Percentiles rank a stretch among this genome's conserved stretches.
Conservation (phyloP, 78 protist species). For the Diacronema lutheri region DNA sequence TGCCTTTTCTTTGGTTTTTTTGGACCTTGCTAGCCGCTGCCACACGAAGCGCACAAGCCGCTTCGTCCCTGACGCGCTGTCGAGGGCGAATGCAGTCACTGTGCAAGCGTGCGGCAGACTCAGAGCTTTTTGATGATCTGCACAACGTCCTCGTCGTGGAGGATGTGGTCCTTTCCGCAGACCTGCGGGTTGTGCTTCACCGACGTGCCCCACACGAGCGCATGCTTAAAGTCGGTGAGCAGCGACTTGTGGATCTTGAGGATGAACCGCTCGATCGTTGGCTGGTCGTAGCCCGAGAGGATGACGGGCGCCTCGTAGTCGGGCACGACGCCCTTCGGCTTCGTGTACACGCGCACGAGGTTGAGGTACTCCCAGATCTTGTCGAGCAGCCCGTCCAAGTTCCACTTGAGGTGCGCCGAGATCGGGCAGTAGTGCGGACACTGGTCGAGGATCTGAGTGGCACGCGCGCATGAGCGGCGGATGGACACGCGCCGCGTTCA, state of each 20-base stretch:
- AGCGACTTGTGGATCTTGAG: slow-evolving; percentile 84
- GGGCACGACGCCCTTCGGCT: slow-evolving; percentile 96
- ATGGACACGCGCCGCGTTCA: too few species aligned
- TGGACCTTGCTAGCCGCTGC: too few species aligned
- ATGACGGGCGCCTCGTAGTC: slow-evolving; percentile 97
- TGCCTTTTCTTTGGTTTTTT: too few species aligned
- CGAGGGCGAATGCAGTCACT: background rate
- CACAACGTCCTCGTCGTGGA: slow-evolving; percentile 97
- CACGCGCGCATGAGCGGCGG: too few species aligned
- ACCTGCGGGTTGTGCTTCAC: slow-evolving; percentile 93
- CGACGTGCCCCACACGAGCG: slow-evolving; percentile 96
- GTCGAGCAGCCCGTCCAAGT: slow-evolving; percentile 87
- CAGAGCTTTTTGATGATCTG: slow-evolving; percentile 91
- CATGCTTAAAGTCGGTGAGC: slow-evolving; percentile 87
- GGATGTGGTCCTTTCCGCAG: slow-evolving; percentile 88
- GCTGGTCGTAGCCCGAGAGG: slow-evolving; percentile 48
- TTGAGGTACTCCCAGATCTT: slow-evolving; percentile 87
- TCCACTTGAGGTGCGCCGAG: slow-evolving; percentile 89
- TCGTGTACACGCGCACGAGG: slow-evolving; percentile 89
- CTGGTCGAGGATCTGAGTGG: background rate
- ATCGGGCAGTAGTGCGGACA: slow-evolving; percentile 58
- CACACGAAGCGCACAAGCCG: too few species aligned
- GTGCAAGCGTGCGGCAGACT: background rate
- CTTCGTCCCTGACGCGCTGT: too few species aligned
- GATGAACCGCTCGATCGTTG: slow-evolving; percentile 80